phyloP scores from a whole-genome alignment of 2,329 filamentous ascomycete genomes.

The Xylariomycetidae sp. region DNA sequence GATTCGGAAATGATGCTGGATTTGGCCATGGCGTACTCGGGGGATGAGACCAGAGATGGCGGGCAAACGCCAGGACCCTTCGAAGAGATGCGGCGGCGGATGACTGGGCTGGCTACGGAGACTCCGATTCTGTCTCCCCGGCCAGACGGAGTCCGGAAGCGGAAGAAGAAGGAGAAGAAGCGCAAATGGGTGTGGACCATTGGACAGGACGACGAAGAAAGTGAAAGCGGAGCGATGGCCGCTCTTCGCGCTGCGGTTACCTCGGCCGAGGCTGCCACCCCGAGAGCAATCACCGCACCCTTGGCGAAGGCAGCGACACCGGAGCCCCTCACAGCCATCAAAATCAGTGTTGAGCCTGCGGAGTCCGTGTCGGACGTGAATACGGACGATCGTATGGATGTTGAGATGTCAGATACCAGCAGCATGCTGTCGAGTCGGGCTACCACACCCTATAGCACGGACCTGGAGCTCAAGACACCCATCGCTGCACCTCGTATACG shows the following conservation, averaged over 20 bases:
- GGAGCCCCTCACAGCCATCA: slow-evolving; percentile 17
- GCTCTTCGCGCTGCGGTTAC: slow-evolving; percentile 31
- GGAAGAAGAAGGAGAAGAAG: slow-evolving; percentile 53
- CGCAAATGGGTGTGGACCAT: slow-evolving; percentile 63
- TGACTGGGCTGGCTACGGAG: slow-evolving; percentile 41
- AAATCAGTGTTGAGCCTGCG: slow-evolving; percentile 32
- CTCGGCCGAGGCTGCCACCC: slow-evolving; percentile 21
- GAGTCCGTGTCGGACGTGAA: slow-evolving; percentile 17
- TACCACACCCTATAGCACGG: slow-evolving; percentile 20
- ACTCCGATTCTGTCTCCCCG: slow-evolving; percentile 35
- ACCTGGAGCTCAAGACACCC: slow-evolving; percentile 35
- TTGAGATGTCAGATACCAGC: slow-evolving; percentile 45
- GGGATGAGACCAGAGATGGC: slow-evolving; percentile 52
- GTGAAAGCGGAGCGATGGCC: slow-evolving; percentile 36
- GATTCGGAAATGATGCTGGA: slow-evolving; percentile 41
- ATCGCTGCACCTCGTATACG: slow-evolving; percentile 14
- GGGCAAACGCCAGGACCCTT: slow-evolving; percentile 58
- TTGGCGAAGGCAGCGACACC: slow-evolving; percentile 9
- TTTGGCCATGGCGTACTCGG: slow-evolving; percentile 43
- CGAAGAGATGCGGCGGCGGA: slow-evolving; percentile 55
- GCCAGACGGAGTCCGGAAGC: slow-evolving; percentile 43
- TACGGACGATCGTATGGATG: slow-evolving; percentile 26
- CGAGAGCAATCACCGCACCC: slow-evolving; percentile 9
- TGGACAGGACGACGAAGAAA: slow-evolving; percentile 40
- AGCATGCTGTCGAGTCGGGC: slow-evolving; percentile 32